Base-by-base conservation (phyloP, 768 basidiomycete species). In the Rhizopogon vulgaris region DNA sequence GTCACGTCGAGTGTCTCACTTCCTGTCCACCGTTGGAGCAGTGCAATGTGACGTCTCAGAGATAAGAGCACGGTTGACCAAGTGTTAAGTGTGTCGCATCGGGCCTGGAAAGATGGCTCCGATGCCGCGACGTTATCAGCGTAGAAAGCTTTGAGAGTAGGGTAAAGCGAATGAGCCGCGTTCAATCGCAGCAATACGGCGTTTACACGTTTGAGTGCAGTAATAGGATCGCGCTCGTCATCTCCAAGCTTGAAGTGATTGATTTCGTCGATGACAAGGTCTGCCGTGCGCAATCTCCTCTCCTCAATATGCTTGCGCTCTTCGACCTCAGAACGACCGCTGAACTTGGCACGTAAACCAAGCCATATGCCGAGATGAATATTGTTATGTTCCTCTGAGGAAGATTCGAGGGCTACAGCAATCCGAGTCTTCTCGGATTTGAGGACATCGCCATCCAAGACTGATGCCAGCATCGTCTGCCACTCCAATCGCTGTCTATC, bases 391-490 rank as follows among this genome's bases (percentile, higher is more conserved):
- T 85, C 83, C 52, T 89, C 84, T 7, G 76, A 76, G 17, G 80
- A 78, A 18, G 83, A 79, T 56, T 86, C 82, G 46, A 92, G 72
- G 14, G 83, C 88, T 42, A 83, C 84, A 27, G 88, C 87, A 54
- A 97, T 94, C 52, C 96, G 83, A 24, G 88, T 89, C 71, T 93
- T 96, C 72, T 98, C 96, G 0, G 91, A 88, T 65, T 87, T 91
- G 57, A 99, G 80, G 10, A 99, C 93, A 61, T 98, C 94, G 9
- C 96, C 94, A 28, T 83, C 82, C 41, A 99, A 77, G 24, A 98
- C 95, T 28, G 94, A 95, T 11, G 90, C 82, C 30, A 98, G 81
- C 84, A 97, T 87, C 15, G 87, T 87, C 68, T 94, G 93, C 96
- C 96, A 98, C 69, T 96, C 94, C 43, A 94, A 69, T 25, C 94